Evolutionary conservation across 176 grass and related monocot species (phyloP).

Genomic region (Carex scoparia): DNA sequence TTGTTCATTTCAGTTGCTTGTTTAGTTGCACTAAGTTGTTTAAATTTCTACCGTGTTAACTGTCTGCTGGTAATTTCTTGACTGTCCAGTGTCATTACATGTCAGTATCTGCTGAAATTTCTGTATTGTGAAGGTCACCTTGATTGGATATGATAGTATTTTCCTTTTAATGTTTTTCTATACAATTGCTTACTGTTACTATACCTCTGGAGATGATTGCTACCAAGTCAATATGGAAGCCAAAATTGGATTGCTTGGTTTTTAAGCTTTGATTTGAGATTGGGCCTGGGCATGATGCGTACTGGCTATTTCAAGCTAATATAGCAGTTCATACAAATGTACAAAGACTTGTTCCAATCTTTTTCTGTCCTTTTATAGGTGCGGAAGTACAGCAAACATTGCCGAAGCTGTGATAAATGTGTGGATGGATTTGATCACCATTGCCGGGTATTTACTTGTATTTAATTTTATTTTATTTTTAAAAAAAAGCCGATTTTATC

Average conservation of each 20-base stretch:
- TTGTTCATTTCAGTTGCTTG: conserved; percentile 9
- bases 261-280: conserved; percentile 8
- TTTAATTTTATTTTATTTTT: neutral
- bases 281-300: neutral
- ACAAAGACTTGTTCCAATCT: conserved; percentile 11
- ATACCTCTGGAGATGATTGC: neutral
- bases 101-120: neutral
- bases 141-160: neutral
- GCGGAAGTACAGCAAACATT: conserved; percentile 92
- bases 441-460: conserved; percentile 59
- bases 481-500: neutral
- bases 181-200: neutral
- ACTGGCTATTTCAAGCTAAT: conserved; percentile 20
- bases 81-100: neutral
- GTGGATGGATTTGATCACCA: conserved; percentile 99
- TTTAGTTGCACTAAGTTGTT: neutral
- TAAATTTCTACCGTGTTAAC: neutral
- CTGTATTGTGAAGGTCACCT: neutral
- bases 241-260: neutral
- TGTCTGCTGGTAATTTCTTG: neutral
- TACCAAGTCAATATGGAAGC: neutral
- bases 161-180: neutral
- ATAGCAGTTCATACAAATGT: conserved; percentile 2
- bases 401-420: conserved; percentile 98
- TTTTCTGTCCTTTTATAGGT: conserved; percentile 49